These are phyloP conservation scores for Fusarium heterosporum DNA, from an alignment of 2,329 filamentous ascomycete species.

Conservation along the genomic window DNA sequence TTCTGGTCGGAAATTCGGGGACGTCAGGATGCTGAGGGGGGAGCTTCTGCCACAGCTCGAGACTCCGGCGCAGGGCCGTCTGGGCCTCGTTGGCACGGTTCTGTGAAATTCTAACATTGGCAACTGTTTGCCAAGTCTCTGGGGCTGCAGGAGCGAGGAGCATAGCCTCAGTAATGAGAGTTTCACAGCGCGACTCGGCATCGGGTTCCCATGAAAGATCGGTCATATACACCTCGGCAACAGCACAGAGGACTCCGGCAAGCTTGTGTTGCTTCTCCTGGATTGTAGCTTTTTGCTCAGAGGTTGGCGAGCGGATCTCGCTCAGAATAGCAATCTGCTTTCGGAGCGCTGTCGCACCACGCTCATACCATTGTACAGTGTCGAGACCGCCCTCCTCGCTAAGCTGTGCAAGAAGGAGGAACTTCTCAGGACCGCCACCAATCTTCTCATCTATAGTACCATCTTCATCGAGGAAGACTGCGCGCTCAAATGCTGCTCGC, in stretches of 20 bases:
- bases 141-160: constrained; percentile 83
- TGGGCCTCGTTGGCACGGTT: constrained; percentile 80
- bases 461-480: constrained; percentile 80
- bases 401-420: constrained; percentile 92
- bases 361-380: constrained; percentile 75
- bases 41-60: constrained; percentile 85
- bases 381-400: constrained; percentile 76
- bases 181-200: constrained; percentile 88
- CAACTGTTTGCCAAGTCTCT: constrained; percentile 95
- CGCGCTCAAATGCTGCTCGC: constrained; percentile 75
- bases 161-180: constrained; percentile 89
- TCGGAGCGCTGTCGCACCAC: constrained; percentile 78
- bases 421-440: constrained; percentile 92
- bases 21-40: constrained; percentile 77
- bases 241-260: constrained; percentile 90
- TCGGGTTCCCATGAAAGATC: constrained; percentile 94
- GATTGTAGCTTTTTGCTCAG: constrained; percentile 57
- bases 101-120: constrained; percentile 94
- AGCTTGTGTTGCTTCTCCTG: constrained; percentile 83
- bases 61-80: constrained; percentile 80
- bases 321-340: constrained; percentile 75
- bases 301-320: constrained; percentile 54
- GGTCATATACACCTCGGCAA: constrained; percentile 99
- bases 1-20: constrained; percentile 86
- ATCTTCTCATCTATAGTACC: constrained; percentile 76